Evolutionary conservation across 768 basidiomycete species (phyloP), one percentile per base, ranked within the genome.

Genomic region (Macrolepiota fuliginosa): DNA sequence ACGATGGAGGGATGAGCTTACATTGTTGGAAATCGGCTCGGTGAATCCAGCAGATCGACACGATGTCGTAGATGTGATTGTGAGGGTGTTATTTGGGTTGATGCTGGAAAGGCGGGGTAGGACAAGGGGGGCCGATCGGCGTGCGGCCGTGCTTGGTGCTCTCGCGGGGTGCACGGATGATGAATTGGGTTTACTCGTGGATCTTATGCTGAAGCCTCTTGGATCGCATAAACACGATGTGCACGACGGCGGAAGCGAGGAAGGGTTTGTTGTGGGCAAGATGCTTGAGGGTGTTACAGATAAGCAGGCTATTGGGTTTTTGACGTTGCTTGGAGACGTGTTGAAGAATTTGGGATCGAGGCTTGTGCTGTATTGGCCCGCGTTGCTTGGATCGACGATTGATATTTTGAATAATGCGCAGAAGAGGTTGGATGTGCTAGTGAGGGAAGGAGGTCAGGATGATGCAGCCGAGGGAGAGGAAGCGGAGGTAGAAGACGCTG

Each of bases 1-100:
- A 6, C 77, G 89, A 51, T 97, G 95, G 86, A 79, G 95, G n/a
- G 96, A 98, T 68, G 87, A 91, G 65, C 82, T 98, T 4, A 81
- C 87, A 1, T 79, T 84, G 13, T 81, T 98, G 46, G 81, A 90
- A 60, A 75, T 96, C 11, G 76, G 76, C n/a, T 69, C 72, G 10
- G 79, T 84, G 22, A 82, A 83, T 5, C 76, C 76, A 0, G 73
- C 77, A 0, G 85, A 89, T 65, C 81, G 96, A 35, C 66, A 69
- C 1, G 88, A 88, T 64, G 76, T 93, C 13, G 80, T 97, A 7
- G 85, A 88, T 32, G 78, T 89, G 15, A 69, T 90, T 61, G 83
- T 92, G 35, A 82, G 95, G 25, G 70, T 98, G 1, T 77, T 96
- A 2, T 99, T 90, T 73, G 97, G 96, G 1, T 70, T 92, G 63